Percentiles rank a stretch among this genome's conserved stretches.
These are phyloP conservation scores for Penicillium flavigenum DNA, from an alignment of 495 filamentous ascomycete genomes.

Conservation along the genomic window DNA sequence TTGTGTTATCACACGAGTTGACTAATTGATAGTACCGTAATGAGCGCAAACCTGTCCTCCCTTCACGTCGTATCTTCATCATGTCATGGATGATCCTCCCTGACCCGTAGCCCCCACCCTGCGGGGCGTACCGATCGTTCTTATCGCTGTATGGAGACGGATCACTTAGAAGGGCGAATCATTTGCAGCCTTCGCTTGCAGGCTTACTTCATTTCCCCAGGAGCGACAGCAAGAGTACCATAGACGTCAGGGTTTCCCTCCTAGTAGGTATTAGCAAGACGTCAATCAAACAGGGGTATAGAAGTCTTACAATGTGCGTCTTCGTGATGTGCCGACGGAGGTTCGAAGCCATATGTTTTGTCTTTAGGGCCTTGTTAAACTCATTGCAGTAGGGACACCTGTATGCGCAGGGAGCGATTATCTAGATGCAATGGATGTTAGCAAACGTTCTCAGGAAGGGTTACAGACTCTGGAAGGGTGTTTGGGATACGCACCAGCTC, in stretches of 20 bases:
- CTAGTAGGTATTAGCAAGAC: neutral
- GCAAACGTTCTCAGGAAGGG: neutral
- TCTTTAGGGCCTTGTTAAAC: neutral
- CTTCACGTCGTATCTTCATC: no score
- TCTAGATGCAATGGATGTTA: neutral
- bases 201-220: neutral
- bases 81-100: no score
- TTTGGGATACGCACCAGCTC: neutral
- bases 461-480: no score
- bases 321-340: neutral
- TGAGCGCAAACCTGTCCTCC: no score
- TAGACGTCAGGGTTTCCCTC: neutral
- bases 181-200: neutral
- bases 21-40: no score
- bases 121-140: no score
- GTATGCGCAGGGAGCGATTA: neutral
- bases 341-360: neutral
- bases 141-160: neutral
- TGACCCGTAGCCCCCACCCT: no score
- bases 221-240: neutral
- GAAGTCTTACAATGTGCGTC: neutral
- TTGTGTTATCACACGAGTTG: no score
- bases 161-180: neutral
- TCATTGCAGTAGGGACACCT: neutral
- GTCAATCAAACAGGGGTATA: neutral